Evolutionary conservation across 108 stramenopile genomes (phyloP).

Genomic region (Skeletonema marinoi): DNA sequence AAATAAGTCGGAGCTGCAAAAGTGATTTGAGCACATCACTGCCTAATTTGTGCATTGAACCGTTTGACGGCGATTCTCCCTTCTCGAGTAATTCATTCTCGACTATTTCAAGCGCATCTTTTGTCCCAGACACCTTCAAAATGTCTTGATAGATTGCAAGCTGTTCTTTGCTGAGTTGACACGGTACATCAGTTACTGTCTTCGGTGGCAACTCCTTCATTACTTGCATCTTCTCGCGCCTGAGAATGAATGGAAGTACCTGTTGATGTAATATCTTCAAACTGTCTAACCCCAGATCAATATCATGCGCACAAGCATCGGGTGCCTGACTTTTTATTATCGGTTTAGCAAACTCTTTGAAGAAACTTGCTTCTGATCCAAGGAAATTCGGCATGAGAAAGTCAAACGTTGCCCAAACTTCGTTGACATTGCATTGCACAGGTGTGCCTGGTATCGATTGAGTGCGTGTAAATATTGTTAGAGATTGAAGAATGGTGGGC

Average conservation of each 20-base stretch:
- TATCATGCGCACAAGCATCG: slow-evolving; percentile 62
- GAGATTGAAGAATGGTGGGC: slow-evolving; percentile 12
- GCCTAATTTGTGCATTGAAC: slow-evolving; percentile 27
- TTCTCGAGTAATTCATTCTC: slow-evolving; percentile 9
- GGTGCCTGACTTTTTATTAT: slow-evolving; percentile 70
- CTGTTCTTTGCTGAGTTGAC: slow-evolving; percentile 76
- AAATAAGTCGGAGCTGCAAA: slow-evolving; percentile 79
- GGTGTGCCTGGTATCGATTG: slow-evolving; percentile 74
- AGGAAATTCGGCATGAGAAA: slow-evolving; percentile 98
- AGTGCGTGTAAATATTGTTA: slow-evolving; percentile 50
- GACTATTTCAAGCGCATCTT: slow-evolving; percentile 50
- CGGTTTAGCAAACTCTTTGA: slow-evolving; percentile 84
- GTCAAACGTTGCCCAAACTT: slow-evolving; percentile 97
- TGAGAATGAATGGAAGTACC: slow-evolving; percentile 92
- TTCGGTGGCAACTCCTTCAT: slow-evolving; percentile 96
- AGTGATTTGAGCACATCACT: slow-evolving; percentile 67
- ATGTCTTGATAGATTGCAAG: slow-evolving; percentile 58
- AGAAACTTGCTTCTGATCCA: slow-evolving; percentile 73
- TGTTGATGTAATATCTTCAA: slow-evolving; percentile 91
- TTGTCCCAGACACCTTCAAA: slow-evolving; percentile 37
- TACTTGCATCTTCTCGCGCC: slow-evolving; percentile 93
- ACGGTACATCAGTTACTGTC: slow-evolving; percentile 83
- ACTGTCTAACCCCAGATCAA: slow-evolving; percentile 66
- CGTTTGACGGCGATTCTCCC: slow-evolving; percentile 14
- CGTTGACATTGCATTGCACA: slow-evolving; percentile 96